A percentile compares a stretch with the other conserved stretches of the same genome.
phyloP scores from a whole-genome alignment of 768 basidiomycete species.

The Kwoniella dendrophila region DNA sequence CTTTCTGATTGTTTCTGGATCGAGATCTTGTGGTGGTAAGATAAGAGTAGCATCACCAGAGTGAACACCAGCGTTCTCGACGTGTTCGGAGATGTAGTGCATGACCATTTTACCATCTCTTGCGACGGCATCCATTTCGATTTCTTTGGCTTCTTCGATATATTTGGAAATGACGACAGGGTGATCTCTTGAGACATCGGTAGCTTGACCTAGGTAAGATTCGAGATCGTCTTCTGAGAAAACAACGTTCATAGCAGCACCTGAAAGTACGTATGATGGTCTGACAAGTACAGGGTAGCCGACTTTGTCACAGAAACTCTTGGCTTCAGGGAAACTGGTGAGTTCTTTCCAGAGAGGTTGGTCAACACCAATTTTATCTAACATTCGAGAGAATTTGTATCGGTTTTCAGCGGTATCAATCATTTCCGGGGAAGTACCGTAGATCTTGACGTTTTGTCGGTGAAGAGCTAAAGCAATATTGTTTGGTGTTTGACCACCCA shows the following conservation, averaged over 20 bases:
- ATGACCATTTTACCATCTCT: constrained; percentile 97
- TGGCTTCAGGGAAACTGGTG: constrained; percentile 83
- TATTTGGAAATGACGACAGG: constrained; percentile 99
- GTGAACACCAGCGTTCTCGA: constrained; percentile 98
- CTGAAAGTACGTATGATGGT: constrained; percentile 98
- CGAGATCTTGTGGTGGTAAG: constrained; percentile 95
- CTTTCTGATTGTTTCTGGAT: constrained; percentile 91
- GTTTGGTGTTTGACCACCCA: constrained; percentile 99
- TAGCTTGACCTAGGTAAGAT: constrained; percentile 90
- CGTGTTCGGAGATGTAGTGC: constrained; percentile 99
- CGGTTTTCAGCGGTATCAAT: constrained; percentile 99
- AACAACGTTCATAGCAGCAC: constrained; percentile 99
- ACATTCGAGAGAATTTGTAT: constrained; percentile 97
- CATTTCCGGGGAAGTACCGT: constrained; percentile 98
- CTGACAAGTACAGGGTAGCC: constrained; percentile 95
- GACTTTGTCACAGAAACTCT: constrained; percentile 85
- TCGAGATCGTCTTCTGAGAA: constrained; percentile 87
- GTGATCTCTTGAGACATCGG: constrained; percentile 92
- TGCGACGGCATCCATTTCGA: constrained; percentile 99
- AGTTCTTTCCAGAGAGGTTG: constrained; percentile 98
- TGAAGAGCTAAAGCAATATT: constrained; percentile 95
- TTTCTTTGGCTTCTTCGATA: constrained; percentile 99
- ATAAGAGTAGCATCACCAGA: constrained; percentile 98
- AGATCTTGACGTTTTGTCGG: constrained; percentile 97
- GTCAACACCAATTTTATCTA: constrained; percentile 98